phyloP scores from a whole-genome alignment of 2,329 filamentous ascomycete genomes.

The Dothideomycetes sp. region DNA sequence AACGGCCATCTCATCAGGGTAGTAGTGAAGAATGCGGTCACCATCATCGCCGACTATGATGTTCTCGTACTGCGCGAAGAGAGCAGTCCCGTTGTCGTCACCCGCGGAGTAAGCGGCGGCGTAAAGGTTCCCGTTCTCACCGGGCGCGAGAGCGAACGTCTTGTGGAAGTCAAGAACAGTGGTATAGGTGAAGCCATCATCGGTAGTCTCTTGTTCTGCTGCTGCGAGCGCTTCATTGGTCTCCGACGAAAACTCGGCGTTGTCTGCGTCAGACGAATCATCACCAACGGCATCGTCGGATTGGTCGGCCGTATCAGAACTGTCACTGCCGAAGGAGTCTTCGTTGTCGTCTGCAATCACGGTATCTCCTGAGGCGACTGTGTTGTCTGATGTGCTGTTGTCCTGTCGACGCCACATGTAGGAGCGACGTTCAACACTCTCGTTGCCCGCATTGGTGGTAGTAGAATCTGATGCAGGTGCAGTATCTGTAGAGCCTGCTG shows the following conservation, averaged over 20 bases:
- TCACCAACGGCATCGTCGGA: slow-evolving; percentile 1
- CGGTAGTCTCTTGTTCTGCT: not conserved
- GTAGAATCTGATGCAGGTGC: not conserved
- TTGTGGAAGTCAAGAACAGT: not conserved
- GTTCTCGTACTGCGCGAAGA: slow-evolving; percentile 1
- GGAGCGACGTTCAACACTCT: slow-evolving; percentile 1
- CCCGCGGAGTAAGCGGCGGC: not conserved
- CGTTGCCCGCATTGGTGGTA: not conserved
- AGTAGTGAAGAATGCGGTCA: slow-evolving; percentile 1
- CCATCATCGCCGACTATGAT: slow-evolving; percentile 1
- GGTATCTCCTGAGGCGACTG: not conserved
- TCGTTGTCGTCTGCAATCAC: not conserved
- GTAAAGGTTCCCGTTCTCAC: slow-evolving; percentile 3
- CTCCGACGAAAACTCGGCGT: not conserved
- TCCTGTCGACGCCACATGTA: slow-evolving; percentile 1
- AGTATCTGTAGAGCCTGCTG: not conserved
- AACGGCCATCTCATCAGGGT: slow-evolving; percentile 4
- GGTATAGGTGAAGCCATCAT: slow-evolving; percentile 1
- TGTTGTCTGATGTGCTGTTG: slow-evolving; percentile 2
- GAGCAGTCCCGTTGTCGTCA: not conserved
- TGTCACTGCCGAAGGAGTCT: not conserved
- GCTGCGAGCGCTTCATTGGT: not conserved
- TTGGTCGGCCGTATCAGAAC: slow-evolving; percentile 1
- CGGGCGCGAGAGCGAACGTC: not conserved
- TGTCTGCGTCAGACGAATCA: not conserved